Percentiles rank a stretch among this genome's conserved stretches.
These are phyloP conservation scores for Candida sojae DNA, from an alignment of 1,139 yeast species.

Conservation along the genomic window DNA sequence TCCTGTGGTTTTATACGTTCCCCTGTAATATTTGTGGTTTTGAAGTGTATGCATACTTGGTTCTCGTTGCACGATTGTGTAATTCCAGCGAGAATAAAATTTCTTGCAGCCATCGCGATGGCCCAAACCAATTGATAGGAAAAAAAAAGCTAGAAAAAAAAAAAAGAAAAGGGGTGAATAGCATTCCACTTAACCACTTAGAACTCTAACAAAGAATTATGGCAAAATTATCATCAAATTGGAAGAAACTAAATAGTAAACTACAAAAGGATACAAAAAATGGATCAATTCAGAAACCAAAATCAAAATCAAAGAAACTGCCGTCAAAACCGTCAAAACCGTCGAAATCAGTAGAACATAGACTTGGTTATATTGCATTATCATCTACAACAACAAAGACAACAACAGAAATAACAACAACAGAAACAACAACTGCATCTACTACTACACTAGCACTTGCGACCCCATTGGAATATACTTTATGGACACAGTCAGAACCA, in stretches of 20 bases:
- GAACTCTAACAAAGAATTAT: slow-evolving; percentile 9
- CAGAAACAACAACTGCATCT: not conserved
- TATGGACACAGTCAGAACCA: slow-evolving; percentile 31
- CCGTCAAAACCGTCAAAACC: slow-evolving; percentile 1
- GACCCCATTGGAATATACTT: slow-evolving; percentile 25
- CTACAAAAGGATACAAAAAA: slow-evolving; percentile 15
- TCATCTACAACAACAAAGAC: not conserved
- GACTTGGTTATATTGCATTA: slow-evolving; percentile 1
- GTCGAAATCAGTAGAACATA: not conserved
- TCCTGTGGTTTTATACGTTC: too few species aligned
- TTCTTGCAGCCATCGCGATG: not conserved
- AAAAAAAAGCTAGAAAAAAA: not conserved
- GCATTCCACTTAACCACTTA: too few species aligned
- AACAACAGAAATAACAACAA: not conserved
- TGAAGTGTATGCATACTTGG: too few species aligned
- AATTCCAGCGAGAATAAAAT: not conserved
- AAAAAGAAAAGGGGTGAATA: not conserved
- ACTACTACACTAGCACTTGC: slow-evolving; percentile 6
- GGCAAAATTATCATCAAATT: slow-evolving; percentile 34
- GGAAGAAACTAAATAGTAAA: slow-evolving; percentile 33
- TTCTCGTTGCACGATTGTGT: not conserved
- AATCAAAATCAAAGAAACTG: slow-evolving; percentile 3
- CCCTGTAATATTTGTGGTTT: too few species aligned
- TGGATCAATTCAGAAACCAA: slow-evolving; percentile 1
- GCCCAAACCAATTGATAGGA: not conserved